Evolutionary conservation across 495 filamentous ascomycete genomes (phyloP), one percentile per base, ranked within the genome.

Genomic region (Hypomontagnella monticulosa): DNA sequence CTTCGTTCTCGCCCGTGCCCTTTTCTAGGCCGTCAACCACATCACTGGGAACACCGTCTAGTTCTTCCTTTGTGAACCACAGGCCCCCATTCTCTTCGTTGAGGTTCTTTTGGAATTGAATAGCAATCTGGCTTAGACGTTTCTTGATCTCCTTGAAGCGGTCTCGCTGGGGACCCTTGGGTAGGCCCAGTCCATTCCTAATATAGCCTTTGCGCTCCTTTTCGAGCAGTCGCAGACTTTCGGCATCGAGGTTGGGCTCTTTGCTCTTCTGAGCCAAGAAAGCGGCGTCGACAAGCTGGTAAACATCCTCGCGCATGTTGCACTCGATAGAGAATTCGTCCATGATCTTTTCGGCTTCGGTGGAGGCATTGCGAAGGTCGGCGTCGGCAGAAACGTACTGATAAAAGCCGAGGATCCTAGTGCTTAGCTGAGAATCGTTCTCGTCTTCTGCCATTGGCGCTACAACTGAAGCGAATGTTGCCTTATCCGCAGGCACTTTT

Each of bases 331-430:
- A 69, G 66, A 85, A 87, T 43, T 87, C 83, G 56, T 86, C 80
- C 71, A 87, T 81, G 36, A 87, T 71, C 73, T 86, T 85, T 70
- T 86, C 84, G 10, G 85, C 83, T 66, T 86, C 80, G 64, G 79
- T 84, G 27, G 81, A 84, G 16, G 85, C 85, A 76, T 87, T 84
- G 5, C 92, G 86, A 19, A 96, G 84, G 33, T 81, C 84, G 69
- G 84, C 81, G 68, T 92, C 80, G 10, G 81, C 83, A 20, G 88
- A 91, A 9, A 94, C 89, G 47, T 91, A 87, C 75, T 94, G 91
- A 76, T 93, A 95, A 73, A 95, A 95, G 63, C 79, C 79, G 30
- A 91, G 76, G 52, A 92, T 87, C 44, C 87, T 83, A 27, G 80
- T 75, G 62, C 85, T 82, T 11, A 92, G 79, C 0, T 79, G 79